These are phyloP conservation scores for Talaromyces proteolyticus DNA, from an alignment of 495 filamentous ascomycete genomes.

Conservation along the genomic window DNA sequence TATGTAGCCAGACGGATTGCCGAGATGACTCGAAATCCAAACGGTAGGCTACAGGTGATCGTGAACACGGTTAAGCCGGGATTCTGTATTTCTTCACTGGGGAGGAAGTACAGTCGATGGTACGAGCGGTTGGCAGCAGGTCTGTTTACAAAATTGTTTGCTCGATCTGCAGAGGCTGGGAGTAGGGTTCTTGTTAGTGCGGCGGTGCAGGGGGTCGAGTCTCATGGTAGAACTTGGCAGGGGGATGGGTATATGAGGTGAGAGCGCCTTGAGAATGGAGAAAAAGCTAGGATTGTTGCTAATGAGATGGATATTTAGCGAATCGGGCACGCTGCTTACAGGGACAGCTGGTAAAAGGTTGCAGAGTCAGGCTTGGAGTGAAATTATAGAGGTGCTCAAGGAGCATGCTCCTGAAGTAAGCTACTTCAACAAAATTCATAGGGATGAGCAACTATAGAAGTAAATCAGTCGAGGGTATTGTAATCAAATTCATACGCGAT, in stretches of 20 bases:
- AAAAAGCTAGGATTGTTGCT: neutral
- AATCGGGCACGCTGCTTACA: conserved; percentile 28
- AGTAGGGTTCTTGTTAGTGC: conserved; percentile 46
- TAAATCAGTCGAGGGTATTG: conserved; percentile 11
- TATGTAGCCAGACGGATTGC: conserved; percentile 36
- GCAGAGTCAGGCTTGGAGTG: conserved; percentile 32
- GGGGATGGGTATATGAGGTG: conserved; percentile 41
- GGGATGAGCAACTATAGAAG: too few species aligned
- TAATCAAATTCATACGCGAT: too few species aligned
- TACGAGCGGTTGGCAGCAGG: conserved; percentile 30
- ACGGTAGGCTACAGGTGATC: conserved; percentile 33
- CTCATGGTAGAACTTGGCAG: conserved; percentile 46
- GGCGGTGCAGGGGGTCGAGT: conserved; percentile 38
- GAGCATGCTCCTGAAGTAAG: conserved; percentile 17
- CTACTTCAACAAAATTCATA: too few species aligned
- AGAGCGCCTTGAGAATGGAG: too few species aligned
- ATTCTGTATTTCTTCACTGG: conserved; percentile 31
- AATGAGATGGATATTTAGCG: conserved; percentile 24
- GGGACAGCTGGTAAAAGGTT: conserved; percentile 27
- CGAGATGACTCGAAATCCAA: conserved; percentile 18
- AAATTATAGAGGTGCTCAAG: conserved; percentile 28
- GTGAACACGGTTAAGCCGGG: conserved; percentile 43
- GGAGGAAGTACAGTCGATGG: conserved; percentile 29
- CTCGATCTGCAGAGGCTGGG: conserved; percentile 43
- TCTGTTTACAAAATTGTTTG: conserved; percentile 35